These are phyloP conservation scores for Pseudonectria buxi DNA, from an alignment of 2,329 filamentous ascomycete species.

Conservation along the genomic window DNA sequence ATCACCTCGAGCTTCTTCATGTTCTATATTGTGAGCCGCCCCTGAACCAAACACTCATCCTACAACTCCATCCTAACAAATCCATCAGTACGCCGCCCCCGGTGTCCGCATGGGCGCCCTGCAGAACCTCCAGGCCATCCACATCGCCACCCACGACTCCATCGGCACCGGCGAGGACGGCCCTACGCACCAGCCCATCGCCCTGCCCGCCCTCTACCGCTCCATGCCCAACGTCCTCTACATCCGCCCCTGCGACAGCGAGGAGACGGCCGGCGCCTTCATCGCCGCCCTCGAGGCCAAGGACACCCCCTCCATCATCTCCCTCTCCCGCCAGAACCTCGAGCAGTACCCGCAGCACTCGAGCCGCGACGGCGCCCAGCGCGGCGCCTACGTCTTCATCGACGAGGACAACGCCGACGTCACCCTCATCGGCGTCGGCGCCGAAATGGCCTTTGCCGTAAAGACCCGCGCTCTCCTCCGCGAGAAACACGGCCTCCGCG, in stretches of 20 bases:
- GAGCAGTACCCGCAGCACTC: conserved; percentile 33
- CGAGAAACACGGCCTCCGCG: conserved; percentile 29
- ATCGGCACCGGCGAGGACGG: conserved; percentile 55
- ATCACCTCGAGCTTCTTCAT: conserved; percentile 57
- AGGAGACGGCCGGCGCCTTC: conserved; percentile 52
- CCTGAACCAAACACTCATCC: background rate
- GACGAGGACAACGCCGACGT: conserved; percentile 38
- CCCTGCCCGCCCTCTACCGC: conserved; percentile 49
- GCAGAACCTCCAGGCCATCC: conserved; percentile 48
- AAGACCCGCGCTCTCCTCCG: conserved; percentile 31
- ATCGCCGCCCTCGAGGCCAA: conserved; percentile 37
- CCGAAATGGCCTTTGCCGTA: conserved; percentile 29
- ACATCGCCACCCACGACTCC: conserved; percentile 55
- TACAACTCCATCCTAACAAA: conserved; percentile 1
- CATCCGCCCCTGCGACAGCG: conserved; percentile 52
- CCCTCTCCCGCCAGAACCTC: conserved; percentile 38
- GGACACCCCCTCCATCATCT: conserved; percentile 40
- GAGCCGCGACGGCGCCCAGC: conserved; percentile 33
- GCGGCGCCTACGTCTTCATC: conserved; percentile 40
- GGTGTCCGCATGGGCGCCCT: conserved; percentile 55
- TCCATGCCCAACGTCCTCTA: conserved; percentile 58
- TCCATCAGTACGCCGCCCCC: conserved; percentile 42
- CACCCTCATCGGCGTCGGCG: conserved; percentile 34
- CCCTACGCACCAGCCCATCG: conserved; percentile 57
- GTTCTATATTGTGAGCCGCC: conserved; percentile 41